A percentile compares a stretch with the other conserved stretches of the same genome.
These are phyloP conservation scores for Pterocarpus santalinus DNA, from an alignment of 306 rosid species.

Conservation along the genomic window DNA sequence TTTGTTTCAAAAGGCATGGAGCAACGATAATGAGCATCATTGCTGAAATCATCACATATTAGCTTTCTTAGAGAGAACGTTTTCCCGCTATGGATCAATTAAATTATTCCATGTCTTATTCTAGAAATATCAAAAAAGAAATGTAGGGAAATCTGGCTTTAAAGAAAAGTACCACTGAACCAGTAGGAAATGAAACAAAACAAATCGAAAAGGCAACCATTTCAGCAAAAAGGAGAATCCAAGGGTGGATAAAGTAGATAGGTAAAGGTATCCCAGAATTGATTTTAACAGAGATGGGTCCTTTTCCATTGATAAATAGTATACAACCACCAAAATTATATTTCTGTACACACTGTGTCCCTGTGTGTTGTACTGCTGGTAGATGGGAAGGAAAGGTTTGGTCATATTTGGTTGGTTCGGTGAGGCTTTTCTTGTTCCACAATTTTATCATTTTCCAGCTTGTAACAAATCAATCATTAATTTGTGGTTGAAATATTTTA, in stretches of 20 bases:
- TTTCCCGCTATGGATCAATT: conserved; percentile 53
- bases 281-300: conserved; percentile 26
- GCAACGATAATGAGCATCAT: conserved; percentile 63
- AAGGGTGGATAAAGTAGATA: conserved; percentile 52
- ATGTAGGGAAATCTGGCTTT: conserved; percentile 36
- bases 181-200: conserved; percentile 38
- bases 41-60: conserved; percentile 57
- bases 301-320: conserved; percentile 45
- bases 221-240: conserved; percentile 56
- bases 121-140: conserved; percentile 31
- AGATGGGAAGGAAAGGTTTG: conserved; percentile 55
- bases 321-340: conserved; percentile 51
- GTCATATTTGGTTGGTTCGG: conserved; percentile 62
- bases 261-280: conserved; percentile 43
- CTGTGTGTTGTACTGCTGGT: conserved; percentile 57
- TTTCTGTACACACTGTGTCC: conserved; percentile 29
- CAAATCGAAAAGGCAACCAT: conserved; percentile 39
- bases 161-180: conserved; percentile 20
- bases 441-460: conserved; percentile 48
- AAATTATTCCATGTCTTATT: conserved; percentile 39
- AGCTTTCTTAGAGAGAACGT: conserved; percentile 31
- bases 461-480: conserved; percentile 52
- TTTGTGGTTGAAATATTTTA: conserved; percentile 41
- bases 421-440: conserved; percentile 42
- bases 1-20: conserved; percentile 40